Evolutionary conservation across 441 rosid genomes (phyloP), one percentile per base, ranked within the genome.

Genomic region (Brassica hybrid): DNA sequence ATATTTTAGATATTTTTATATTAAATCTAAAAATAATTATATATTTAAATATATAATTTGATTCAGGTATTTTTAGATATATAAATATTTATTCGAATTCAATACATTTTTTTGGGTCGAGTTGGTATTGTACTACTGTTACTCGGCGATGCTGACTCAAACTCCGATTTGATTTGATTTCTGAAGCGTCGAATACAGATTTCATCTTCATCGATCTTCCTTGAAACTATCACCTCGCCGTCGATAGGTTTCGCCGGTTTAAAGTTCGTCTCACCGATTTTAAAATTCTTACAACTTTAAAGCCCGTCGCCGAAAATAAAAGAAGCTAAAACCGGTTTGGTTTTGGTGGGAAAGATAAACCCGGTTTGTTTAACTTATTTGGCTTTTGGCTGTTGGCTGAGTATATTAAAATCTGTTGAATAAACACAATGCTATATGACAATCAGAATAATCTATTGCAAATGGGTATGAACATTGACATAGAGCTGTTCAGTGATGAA

Each of bases 381-480:
- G 45, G 45, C 45, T 38, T 38, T 38, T 10, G 45, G 45, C 45
- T 9, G 45, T 38, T 36, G 45, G 45, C 45, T 9, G 45, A 36
- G 41, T 36, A 36, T 36, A 36, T 36, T 36, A 7, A 36, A 36
- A 36, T 36, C 10, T 36, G 10, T 36, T 36, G 41, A 36, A 36
- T 36, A 8, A 36, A 93, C 88, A 91, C 90, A 80, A 89, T 89
- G 97, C 83, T 90, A 58, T 93, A 93, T 63, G 94, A 90, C 82
- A 90, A 89, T 77, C 96, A 93, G 79, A 93, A 90, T 80, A 89
- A 90, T 74, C 89, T 93, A 11, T 84, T 91, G 74, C 90, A 36
- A 76, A 89, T 91, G 96, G 96, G 92, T 4, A 93, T 91, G 90
- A 91, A 89, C 45, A 89, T 93, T 67, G 52, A 1, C 0, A 87